Conservation (phyloP, 2,329 filamentous ascomycete species). For the Nectriaceae sp. region DNA sequence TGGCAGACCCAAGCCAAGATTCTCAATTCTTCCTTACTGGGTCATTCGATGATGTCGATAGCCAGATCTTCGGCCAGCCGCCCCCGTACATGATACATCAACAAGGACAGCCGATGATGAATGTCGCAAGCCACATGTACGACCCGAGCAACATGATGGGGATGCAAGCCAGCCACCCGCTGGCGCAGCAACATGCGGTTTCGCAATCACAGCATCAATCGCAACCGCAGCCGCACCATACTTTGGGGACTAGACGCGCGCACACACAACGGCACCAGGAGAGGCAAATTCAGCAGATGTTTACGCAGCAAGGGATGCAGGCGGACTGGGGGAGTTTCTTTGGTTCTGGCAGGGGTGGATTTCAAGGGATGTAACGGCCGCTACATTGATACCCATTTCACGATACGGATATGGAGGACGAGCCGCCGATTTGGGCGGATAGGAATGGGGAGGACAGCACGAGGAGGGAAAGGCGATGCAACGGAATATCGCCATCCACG, state of each 20-base stretch:
- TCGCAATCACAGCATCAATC: neutral
- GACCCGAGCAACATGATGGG: conserved; percentile 44
- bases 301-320: conserved; percentile 48
- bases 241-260: conserved; percentile 21
- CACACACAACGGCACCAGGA: conserved; percentile 36
- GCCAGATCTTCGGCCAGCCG: conserved; percentile 70
- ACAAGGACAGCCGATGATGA: conserved; percentile 44
- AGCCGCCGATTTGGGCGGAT: neutral
- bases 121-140: conserved; percentile 47
- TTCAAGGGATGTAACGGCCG: conserved; percentile 44
- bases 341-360: conserved; percentile 44
- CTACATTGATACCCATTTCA: conserved; percentile 42
- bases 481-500: neutral
- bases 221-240: conserved; percentile 7
- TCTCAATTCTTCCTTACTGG: conserved; percentile 54
- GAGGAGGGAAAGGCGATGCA: neutral
- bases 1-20: conserved; percentile 36
- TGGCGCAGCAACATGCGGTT: conserved; percentile 25
- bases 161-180: conserved; percentile 33
- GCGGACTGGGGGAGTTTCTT: conserved; percentile 51
- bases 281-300: conserved; percentile 51
- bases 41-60: conserved; percentile 67
- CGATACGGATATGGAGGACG: conserved; percentile 20
- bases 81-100: conserved; percentile 67
- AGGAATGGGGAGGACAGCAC: neutral